Evolutionary conservation across 257 asterid genomes (phyloP).

Genomic region (Primulina tabacum): DNA sequence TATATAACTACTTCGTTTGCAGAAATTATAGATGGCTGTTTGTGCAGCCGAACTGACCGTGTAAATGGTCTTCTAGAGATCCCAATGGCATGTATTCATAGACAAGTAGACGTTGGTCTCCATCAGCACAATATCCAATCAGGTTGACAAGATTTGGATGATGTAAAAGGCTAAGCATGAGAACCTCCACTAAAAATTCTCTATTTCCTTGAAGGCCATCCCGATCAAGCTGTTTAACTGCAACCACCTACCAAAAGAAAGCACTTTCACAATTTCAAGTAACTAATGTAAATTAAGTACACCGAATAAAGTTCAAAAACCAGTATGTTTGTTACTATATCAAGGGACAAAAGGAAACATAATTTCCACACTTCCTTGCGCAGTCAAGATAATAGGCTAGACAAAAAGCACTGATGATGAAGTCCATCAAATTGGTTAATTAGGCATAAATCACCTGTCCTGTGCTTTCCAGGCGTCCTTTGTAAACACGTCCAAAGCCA

Average conservation of each 20-base stretch:
- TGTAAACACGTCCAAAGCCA: conserved; percentile 92
- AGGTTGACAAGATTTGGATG: conserved; percentile 92
- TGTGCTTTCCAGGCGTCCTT: conserved; percentile 70
- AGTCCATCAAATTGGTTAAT: background rate
- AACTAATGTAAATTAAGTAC: background rate
- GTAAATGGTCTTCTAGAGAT: conserved; percentile 96
- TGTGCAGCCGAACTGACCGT: conserved; percentile 54
- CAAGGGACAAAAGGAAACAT: background rate
- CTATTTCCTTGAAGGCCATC: conserved; percentile 94
- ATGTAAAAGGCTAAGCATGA: conserved; percentile 96
- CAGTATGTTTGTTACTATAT: background rate
- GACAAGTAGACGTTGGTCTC: conserved; percentile 95
- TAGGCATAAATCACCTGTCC: conserved; percentile 62
- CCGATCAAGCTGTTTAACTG: conserved; percentile 92
- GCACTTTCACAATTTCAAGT: conserved; percentile 20
- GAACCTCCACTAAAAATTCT: conserved; percentile 96
- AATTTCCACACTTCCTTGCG: background rate
- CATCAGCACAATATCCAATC: conserved; percentile 99
- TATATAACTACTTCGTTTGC: no score
- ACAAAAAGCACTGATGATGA: background rate
- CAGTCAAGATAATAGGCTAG: background rate
- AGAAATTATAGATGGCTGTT: background rate
- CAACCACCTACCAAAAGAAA: conserved; percentile 67
- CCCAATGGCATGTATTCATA: conserved; percentile 96
- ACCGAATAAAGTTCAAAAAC: background rate